Evolutionary conservation across 75 land plant genomes (phyloP).

Genomic region (Ceratopteris richardii): DNA sequence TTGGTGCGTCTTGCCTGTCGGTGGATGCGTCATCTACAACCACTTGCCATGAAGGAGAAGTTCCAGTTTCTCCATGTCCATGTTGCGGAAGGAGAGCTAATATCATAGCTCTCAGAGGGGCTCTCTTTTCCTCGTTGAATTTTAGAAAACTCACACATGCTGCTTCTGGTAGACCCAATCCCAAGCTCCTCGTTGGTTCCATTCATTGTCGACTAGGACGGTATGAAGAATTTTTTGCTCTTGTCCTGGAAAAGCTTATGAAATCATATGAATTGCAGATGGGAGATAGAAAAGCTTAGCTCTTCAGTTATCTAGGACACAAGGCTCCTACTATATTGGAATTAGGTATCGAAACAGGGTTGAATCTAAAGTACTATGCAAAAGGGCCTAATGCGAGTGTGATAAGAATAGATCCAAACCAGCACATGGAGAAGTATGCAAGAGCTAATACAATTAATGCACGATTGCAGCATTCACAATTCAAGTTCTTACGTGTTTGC

Average conservation of each 20-base stretch:
- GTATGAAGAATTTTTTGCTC: slow-evolving; percentile 67
- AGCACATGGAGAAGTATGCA: slow-evolving; percentile 77
- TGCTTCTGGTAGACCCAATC: too few species aligned
- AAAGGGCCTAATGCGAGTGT: slow-evolving; percentile 23
- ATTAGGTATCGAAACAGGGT: slow-evolving; percentile 79
- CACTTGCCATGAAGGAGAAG: too few species aligned
- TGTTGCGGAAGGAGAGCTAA: too few species aligned
- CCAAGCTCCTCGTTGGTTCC: slow-evolving; percentile 33
- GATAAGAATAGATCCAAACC: slow-evolving; percentile 70
- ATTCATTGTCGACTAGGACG: slow-evolving; percentile 57
- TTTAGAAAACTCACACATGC: too few species aligned
- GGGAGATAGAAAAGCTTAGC: slow-evolving; percentile 51
- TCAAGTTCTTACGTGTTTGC: slow-evolving; percentile 61
- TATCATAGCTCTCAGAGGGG: too few species aligned
- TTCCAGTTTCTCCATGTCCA: too few species aligned
- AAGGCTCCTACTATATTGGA: slow-evolving; percentile 50
- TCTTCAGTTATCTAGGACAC: slow-evolving; percentile 42
- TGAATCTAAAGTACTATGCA: slow-evolving; percentile 66
- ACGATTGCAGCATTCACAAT: slow-evolving; percentile 43
- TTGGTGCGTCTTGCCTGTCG: too few species aligned
- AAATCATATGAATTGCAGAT: slow-evolving; percentile 55
- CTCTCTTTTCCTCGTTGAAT: too few species aligned
- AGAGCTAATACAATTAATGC: slow-evolving; percentile 41
- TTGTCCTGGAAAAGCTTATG: slow-evolving; percentile 30
- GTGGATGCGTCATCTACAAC: too few species aligned